Evolutionary conservation across 2,329 filamentous ascomycete genomes (phyloP).

Genomic region (Microcyclospora tardicrescens): DNA sequence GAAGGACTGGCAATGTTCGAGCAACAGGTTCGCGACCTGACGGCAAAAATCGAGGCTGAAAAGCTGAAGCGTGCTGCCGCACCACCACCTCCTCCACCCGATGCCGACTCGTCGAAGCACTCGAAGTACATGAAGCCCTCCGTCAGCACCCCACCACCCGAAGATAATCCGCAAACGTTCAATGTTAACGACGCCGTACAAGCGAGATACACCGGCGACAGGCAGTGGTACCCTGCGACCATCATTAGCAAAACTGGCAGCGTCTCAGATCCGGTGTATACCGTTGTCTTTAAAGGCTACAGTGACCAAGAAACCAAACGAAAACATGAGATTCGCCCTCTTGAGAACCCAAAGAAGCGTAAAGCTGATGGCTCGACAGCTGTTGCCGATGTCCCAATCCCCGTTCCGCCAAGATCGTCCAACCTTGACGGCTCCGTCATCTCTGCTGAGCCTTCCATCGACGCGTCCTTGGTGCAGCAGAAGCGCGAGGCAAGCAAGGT

Average conservation of each 20-base stretch:
- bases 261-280: constrained; percentile 79
- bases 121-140: constrained; percentile 48
- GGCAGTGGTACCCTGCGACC: constrained; percentile 77
- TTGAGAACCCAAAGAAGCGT: constrained; percentile 47
- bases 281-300: constrained; percentile 91
- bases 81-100: constrained; percentile 30
- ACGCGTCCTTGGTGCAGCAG: constrained; percentile 52
- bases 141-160: constrained; percentile 19
- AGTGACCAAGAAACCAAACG: constrained; percentile 62
- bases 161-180: constrained; percentile 43
- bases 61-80: constrained; percentile 27
- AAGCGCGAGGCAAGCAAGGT: constrained; percentile 49
- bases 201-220: constrained; percentile 89
- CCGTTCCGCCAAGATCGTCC: constrained; percentile 22
- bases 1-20: constrained; percentile 69
- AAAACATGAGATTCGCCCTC: constrained; percentile 69
- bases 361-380: constrained; percentile 67
- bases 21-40: constrained; percentile 64
- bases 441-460: constrained; percentile 53
- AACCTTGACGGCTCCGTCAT: constrained; percentile 42
- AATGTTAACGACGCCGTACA: constrained; percentile 81
- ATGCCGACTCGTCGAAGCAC: constrained; percentile 43
- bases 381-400: constrained; percentile 23
- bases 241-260: constrained; percentile 92
- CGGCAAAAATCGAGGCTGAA: constrained; percentile 69